These are phyloP conservation scores for Prorocentrum cordatum DNA, from an alignment of 169 alveolate species.

Conservation along the genomic window DNA sequence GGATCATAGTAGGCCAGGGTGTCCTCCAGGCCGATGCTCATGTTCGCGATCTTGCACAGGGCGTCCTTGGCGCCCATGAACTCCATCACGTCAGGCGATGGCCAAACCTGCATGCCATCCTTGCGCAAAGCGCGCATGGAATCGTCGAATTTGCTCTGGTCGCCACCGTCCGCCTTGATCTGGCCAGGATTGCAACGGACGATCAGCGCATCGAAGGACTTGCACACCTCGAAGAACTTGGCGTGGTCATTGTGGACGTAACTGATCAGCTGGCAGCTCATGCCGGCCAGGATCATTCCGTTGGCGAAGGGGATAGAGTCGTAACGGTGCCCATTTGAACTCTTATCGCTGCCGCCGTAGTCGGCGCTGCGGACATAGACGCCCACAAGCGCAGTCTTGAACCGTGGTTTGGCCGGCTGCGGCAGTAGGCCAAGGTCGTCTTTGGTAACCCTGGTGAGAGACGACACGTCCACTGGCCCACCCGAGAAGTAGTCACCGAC, in stretches of 20 bases:
- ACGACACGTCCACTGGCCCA: background rate
- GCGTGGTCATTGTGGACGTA: too few relatives aligned
- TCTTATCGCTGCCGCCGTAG: background rate
- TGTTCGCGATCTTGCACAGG: background rate
- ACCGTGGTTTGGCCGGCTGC: background rate
- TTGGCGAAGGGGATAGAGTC: background rate
- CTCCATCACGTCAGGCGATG: constrained; percentile 29
- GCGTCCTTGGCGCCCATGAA: constrained; percentile 48
- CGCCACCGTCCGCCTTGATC: background rate
- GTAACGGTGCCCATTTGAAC: background rate
- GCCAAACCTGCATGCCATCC: constrained; percentile 19
- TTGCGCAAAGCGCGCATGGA: constrained; percentile 18
- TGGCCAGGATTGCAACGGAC: constrained; percentile 28
- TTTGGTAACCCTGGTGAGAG: background rate
- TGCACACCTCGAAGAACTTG: too few relatives aligned
- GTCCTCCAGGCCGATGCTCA: background rate
- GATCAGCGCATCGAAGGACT: background rate
- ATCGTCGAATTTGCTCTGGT: constrained; percentile 8
- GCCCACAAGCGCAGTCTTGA: background rate
- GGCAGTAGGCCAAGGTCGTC: background rate
- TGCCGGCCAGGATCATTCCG: background rate
- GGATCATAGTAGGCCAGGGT: background rate
- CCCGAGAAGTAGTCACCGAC: background rate
- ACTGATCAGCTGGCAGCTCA: background rate
- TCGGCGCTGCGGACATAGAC: background rate